A percentile compares a stretch with the other conserved stretches of the same genome.
Evolutionary conservation across 2,329 filamentous ascomycete species (phyloP).

Genomic region (Domatiomyces globalis): DNA sequence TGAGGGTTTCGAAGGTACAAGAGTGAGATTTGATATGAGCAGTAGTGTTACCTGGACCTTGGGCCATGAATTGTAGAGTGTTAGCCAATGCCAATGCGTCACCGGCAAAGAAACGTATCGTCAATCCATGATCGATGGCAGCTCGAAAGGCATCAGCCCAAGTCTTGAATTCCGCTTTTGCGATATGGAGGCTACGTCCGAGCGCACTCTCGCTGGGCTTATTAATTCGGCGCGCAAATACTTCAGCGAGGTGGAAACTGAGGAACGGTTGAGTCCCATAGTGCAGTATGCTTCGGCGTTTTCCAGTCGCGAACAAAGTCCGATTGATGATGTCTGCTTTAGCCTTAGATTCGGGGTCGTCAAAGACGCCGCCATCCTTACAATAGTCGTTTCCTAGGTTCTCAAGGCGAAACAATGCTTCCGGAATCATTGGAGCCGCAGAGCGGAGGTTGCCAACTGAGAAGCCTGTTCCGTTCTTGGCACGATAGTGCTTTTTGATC

Average conservation of each 20-base stretch:
- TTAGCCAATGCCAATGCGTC: constrained; percentile 42
- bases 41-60: not conserved
- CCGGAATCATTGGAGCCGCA: constrained; percentile 18
- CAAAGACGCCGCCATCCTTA: constrained; percentile 18
- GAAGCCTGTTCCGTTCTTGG: not conserved
- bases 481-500: not conserved
- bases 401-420: constrained; percentile 6
- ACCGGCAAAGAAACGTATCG: constrained; percentile 34
- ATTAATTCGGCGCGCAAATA: constrained; percentile 27
- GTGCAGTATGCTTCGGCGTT: constrained; percentile 28
- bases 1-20: constrained; percentile 27
- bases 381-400: constrained; percentile 19
- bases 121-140: constrained; percentile 16
- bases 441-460: constrained; percentile 12
- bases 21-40: not conserved
- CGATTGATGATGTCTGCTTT: constrained; percentile 21
- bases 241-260: constrained; percentile 44
- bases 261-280: constrained; percentile 39
- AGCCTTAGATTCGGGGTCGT: constrained; percentile 7
- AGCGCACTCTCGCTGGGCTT: constrained; percentile 19
- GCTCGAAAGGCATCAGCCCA: constrained; percentile 16
- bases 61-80: constrained; percentile 31
- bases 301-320: constrained; percentile 30
- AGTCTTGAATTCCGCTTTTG: constrained; percentile 14
- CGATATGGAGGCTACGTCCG: not conserved